Base-by-base conservation (phyloP, 192 early-diverging fungal genomes). In the Linnemannia schmuckeri region DNA sequence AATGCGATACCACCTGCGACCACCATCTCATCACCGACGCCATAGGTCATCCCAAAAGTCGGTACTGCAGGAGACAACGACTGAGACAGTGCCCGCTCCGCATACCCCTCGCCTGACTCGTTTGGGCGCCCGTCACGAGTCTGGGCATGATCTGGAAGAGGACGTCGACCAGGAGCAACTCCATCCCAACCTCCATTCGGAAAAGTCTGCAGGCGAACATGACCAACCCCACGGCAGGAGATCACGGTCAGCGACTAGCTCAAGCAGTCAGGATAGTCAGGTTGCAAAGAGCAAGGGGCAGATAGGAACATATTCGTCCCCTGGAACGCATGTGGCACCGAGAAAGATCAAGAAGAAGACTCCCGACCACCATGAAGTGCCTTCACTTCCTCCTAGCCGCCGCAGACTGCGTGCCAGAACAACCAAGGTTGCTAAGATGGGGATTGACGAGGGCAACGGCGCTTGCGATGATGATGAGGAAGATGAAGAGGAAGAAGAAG, bases 341-440 rank as follows among this genome's bases (percentile, higher is more conserved):
- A 72, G 75, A 18, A 87, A 87, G 44, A 66, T 66, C 57, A 87
- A 87, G 85, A 87, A 81, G 22, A 87, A 72, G 30, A 38, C 85
- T 20, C 54, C 78, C 22, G 61, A 52, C 22, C 75, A 66, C 49
- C 79, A 87, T 42, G 78, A 81, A 20, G 85, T 87, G 9, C 85
- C 85, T 47, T 81, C 76, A 30, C 55, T 87, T 33, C 85, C 79
- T 15, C 70, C 85, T 24, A 85, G 78, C 69, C 79, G 79, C 38
- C 79, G 85, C 44, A 76, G 85, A n/a, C 85, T 81, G 41, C 79
- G 85, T 17, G 85, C 79, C 10, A 54, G 85, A 41, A 81, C 85
- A 10, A 87, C 85, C 10, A 87, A 87, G 66, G 76, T 87, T 52
- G 85, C 85, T 63, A 87, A 87, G 61, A 87, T 87, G 85, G 85